Conservation (phyloP, 495 filamentous ascomycete genomes). For the Acidiella bohemica region DNA sequence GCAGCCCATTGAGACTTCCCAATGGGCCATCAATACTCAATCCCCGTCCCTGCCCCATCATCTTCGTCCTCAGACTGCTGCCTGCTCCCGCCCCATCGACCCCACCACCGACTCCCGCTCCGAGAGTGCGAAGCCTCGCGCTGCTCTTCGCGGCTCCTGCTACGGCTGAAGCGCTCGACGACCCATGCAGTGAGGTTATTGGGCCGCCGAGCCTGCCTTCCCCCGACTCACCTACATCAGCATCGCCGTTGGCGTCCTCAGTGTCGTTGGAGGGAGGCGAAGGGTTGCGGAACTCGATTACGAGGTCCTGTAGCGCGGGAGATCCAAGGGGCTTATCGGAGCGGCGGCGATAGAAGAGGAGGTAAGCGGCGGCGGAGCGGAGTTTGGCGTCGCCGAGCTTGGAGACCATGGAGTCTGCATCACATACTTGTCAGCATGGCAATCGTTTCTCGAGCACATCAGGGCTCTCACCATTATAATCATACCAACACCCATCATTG, state of each 20-base stretch:
- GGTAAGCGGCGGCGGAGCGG: conserved; percentile 63
- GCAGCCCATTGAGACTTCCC: not conserved
- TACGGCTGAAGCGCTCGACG: conserved; percentile 28
- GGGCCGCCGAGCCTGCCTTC: conserved; percentile 22
- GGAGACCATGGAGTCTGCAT: conserved; percentile 54
- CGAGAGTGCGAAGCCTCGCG: conserved; percentile 10
- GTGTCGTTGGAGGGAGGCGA: no score
- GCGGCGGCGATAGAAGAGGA: conserved; percentile 89
- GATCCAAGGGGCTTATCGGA: conserved; percentile 64
- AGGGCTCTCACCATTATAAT: conserved; percentile 72
- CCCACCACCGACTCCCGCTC: conserved; percentile 6
- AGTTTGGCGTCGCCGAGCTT: conserved; percentile 38
- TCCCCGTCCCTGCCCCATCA: conserved; percentile 1
- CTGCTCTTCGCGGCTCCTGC: conserved; percentile 22
- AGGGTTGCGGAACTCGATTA: conserved; percentile 42
- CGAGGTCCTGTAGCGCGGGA: conserved; percentile 51
- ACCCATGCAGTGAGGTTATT: conserved; percentile 22
- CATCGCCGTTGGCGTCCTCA: conserved; percentile 19
- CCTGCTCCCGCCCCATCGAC: conserved; percentile 9
- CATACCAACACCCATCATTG: conserved; percentile 72
- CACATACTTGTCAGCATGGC: not conserved
- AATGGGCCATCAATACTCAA: not conserved
- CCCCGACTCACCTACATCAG: conserved; percentile 17
- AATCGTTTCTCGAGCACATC: conserved; percentile 15
- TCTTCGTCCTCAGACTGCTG: conserved; percentile 15